Conservation (phyloP, 1,139 yeast genomes). For the Sugiyamaella pinicola region DNA sequence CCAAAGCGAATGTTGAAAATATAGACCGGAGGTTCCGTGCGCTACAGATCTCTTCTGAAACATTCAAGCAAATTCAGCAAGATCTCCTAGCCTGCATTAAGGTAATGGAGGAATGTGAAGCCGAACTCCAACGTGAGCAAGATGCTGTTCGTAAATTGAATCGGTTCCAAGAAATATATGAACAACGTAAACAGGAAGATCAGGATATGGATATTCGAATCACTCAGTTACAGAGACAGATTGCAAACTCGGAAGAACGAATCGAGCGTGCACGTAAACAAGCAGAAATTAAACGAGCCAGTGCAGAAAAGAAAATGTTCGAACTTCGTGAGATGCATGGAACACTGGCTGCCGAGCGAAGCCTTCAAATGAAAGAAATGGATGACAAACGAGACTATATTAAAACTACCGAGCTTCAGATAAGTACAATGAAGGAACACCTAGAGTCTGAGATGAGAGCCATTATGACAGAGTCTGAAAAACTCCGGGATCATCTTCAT, state of each 20-base stretch:
- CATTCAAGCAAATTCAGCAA: constrained; percentile 57
- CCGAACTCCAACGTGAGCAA: constrained; percentile 54
- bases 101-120: constrained; percentile 59
- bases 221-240: constrained; percentile 55
- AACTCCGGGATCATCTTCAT: constrained; percentile 56
- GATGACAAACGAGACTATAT: constrained; percentile 53
- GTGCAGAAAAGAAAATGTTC: constrained; percentile 50
- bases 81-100: constrained; percentile 56
- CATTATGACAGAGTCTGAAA: constrained; percentile 56
- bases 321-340: constrained; percentile 53
- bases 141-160: constrained; percentile 47
- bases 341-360: constrained; percentile 53
- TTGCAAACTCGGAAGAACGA: constrained; percentile 57
- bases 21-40: constrained; percentile 56
- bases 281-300: constrained; percentile 51
- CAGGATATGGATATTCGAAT: constrained; percentile 55
- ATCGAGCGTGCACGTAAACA: constrained; percentile 53
- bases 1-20: constrained; percentile 47
- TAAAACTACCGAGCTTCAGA: constrained; percentile 51
- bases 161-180: constrained; percentile 52
- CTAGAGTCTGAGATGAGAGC: constrained; percentile 58
- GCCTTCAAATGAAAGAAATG: constrained; percentile 55
- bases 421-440: constrained; percentile 48
- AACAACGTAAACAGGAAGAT: constrained; percentile 50
- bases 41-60: constrained; percentile 57